Base-by-base conservation (phyloP, 2,329 filamentous ascomycete species). In the Pseudocercospora ulei region DNA sequence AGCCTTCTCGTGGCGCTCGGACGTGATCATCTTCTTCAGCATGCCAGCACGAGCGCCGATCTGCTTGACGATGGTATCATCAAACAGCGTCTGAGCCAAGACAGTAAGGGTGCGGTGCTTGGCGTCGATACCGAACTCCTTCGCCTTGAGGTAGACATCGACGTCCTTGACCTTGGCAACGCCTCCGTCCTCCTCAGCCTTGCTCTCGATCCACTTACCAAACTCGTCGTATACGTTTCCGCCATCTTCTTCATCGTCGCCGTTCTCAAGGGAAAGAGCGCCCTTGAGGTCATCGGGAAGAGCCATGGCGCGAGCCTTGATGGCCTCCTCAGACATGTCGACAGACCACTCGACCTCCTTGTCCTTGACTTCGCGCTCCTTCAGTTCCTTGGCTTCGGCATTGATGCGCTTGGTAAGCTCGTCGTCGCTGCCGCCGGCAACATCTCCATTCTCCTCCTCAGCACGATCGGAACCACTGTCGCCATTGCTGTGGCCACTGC, bases 271-370 rank as follows among this genome's bases (percentile, higher is more conserved):
- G 26, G 58, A 57, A 50, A 96, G 78, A 13, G 47, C 54, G 60
- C 85, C 82, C 75, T 95, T 94, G 61, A 98, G 80, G 60, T 96
- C 90, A 52, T 79, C 80, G n/a, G 90, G 85, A 35, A 98, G 81
- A 51, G 86, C 80, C 64, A 88, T 82, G 61, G 87, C 84, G 64
- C 90, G 90, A 56, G 88, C 88, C 68, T 82, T 87, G 69, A 96
- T 82, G 51, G 90, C 90, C 62, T 86, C 86, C 62, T 87, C 85
- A 49, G 87, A 95, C 69, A 92, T 90, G 62, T 98, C 90, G 44
- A 96, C 84, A 47, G 87, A 83, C 90, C 90, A 98, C 52, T 93
- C 76, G 47, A 93, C 79, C 51, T 95, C 84, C 64, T 87, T 83
- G 56, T 76, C 72, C 56, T 80, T 76, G 38, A 67, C 64, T 38